Evolutionary conservation across 164 flowering plant genomes (phyloP), one percentile per base, ranked within the genome.

Genomic region (Kalanchoe fedtschenkoi): DNA sequence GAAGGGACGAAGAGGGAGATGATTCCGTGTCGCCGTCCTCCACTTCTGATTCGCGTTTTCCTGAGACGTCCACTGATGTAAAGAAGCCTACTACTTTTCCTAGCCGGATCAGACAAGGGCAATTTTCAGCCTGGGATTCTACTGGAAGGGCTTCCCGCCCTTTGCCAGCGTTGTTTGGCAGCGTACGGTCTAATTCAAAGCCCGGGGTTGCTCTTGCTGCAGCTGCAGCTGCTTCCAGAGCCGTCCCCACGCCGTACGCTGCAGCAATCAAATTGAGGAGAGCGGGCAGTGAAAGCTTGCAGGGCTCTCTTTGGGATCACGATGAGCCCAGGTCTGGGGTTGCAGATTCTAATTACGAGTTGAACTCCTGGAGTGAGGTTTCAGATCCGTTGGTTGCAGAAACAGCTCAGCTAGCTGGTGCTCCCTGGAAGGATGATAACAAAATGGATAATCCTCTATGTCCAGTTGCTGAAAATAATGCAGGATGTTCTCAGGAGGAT

Each of bases 141-240:
- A 54, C 67, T 32, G 67, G 80, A 64, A 69, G 69, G 62, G 64
- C 33, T 63, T 51, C 78, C 62, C 71, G 78, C 21, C 71, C 66
- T 19, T 65, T 76, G 56, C 78, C 80, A 19, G 66, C 78, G 17
- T 61, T 86, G 61, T 84, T 84, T 37, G 87, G 84, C 0, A 77
- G 82, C 32, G 78, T 85, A 28, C 74, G 82, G 54, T 69, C 83
- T 29, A 86, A 74, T 54, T 83, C 80, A 33, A 90, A 87, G 77
- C 98, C 98, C 1, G 98, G 98, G 9, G 98, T 90, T n/a, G 98
- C 98, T 0, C 81, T 93, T 30, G 98, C 98, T 3, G 98, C 98
- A 0, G 98, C 98, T 0, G 88, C 83, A 0, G 99, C 99, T 0
- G 97, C 99, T 10, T 83, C 99, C 3, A 76, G 97, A 19, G 67